Percentiles rank a stretch among this genome's conserved stretches.
These are phyloP conservation scores for Tephrocybe rancida DNA, from an alignment of 768 basidiomycete species.

Conservation along the genomic window DNA sequence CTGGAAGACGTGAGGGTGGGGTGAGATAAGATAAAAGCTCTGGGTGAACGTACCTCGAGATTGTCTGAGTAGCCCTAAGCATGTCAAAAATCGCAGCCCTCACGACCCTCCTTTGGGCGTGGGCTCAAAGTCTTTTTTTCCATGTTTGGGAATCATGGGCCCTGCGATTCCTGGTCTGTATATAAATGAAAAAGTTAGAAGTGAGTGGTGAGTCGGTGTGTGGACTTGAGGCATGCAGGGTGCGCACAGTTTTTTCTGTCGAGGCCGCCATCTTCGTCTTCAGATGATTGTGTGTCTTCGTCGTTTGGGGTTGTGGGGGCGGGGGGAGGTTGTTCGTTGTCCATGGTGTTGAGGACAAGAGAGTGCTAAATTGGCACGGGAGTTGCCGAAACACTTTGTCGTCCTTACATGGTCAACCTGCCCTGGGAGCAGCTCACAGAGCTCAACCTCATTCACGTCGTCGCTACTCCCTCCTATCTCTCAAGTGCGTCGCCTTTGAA, in stretches of 20 bases:
- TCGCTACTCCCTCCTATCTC: not conserved
- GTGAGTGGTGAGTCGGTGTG: too few species aligned
- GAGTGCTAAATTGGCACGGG: too few species aligned
- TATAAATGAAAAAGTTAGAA: constrained; percentile 13
- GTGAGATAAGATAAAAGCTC: not conserved
- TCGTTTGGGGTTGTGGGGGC: constrained; percentile 24
- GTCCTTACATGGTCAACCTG: constrained; percentile 6
- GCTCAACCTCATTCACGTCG: constrained; percentile 11
- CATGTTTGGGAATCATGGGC: constrained; percentile 90
- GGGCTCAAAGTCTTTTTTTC: constrained; percentile 98
- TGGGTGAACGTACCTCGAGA: constrained; percentile 58
- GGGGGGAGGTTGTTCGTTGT: constrained; percentile 9
- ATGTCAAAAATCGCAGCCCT: constrained; percentile 88
- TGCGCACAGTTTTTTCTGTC: constrained; percentile 77
- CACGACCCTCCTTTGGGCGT: constrained; percentile 65
- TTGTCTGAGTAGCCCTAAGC: constrained; percentile 70
- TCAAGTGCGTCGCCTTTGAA: constrained; percentile 1
- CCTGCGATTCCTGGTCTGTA: constrained; percentile 40
- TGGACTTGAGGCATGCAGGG: too few species aligned
- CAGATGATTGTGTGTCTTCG: constrained; percentile 53
- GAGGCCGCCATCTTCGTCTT: constrained; percentile 70
- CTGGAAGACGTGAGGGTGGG: constrained; percentile 34
- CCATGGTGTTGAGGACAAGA: too few species aligned
- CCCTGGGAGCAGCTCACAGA: constrained; percentile 14
- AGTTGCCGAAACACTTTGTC: too few species aligned